Evolutionary conservation across 345 rosid genomes (phyloP), one percentile per base, ranked within the genome.

Genomic region (Sonneratia alba): DNA sequence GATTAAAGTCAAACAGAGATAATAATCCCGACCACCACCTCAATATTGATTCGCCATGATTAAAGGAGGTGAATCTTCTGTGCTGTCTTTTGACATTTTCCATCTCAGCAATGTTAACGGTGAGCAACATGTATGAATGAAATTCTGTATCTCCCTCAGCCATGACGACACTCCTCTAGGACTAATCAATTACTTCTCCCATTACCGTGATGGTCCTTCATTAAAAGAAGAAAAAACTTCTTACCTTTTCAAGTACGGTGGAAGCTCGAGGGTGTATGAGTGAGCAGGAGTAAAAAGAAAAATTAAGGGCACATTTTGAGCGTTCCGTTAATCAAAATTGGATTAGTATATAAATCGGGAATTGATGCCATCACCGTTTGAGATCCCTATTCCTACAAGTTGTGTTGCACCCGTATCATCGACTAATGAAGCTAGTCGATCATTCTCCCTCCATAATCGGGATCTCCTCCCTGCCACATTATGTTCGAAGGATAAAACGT

Each of bases 31-130:
- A 22, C 32, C 4, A 11, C 64, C 34, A 6, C 10, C 64, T 55
- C n/a, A 55, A 22, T 59, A 24, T 22, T 21, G 34, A 59, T 59
- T 59, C 14, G 24, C 64, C 64, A 59, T 59, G 36, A 59, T 59
- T 59, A 59, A 59, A 8, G 22, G 24, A 24, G 34, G 24, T 22
- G 32, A 22, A 59, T 59, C 36, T 59, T 21, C 22, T 59, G 10
- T 59, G n/a, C 0, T 22, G 32, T 59, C 15, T 59, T 59, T 59
- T 59, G 59, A 53, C 59, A 53, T 18, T 47, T 40, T 40, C 19
- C 59, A 53, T 18, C 59, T 53, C 59, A 19, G 59, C 59, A 53
- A 53, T 53, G 59, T 53, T 53, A 53, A 53, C 59, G 59, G n/a
- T 53, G 59, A 59, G 64, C 64, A 59, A 59, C 64, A 24, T 22